Base-by-base conservation (phyloP, 768 basidiomycete species). In the Chiua virens region DNA sequence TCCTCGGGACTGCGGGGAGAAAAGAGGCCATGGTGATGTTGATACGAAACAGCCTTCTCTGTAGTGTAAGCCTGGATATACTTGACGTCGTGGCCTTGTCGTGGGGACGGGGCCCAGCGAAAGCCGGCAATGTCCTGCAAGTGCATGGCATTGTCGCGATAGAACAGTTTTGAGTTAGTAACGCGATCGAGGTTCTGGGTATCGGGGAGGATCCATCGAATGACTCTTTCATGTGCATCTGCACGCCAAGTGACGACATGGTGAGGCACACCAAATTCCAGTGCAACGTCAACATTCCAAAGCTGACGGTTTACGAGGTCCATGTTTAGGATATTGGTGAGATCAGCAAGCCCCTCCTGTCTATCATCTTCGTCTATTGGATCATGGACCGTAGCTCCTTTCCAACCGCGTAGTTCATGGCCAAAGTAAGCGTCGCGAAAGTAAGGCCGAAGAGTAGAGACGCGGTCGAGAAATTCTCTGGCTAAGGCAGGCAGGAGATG, bases 41-140 rank as follows among this genome's bases (percentile, higher is more conserved):
- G 45, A 20, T 57, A 57, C 3, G 43, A 18, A 9, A 51, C 20
- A 0, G 46, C 14, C n/a, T 57, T 57, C 21, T 57, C 53, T 1
- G 56, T 54, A 0, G 42, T 54, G 9, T 57, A 57, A 0, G 53
- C 53, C 11, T 54, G 49, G 6, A 57, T 45, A 9, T 48, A 57
- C 5, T 5, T 8, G 10, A 55, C 45, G 1, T 32, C 3, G 21
- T 47, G 45, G 2, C 27, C 34, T 11, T 35, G 28, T 13, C 13
- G 30, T 28, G 9, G 17, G 9, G 21, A 27, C 15, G 39, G 40
- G 7, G 10, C 30, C 43, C 49, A 45, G 6, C n/a, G 40, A 38
- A 51, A 45, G 3, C 42, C 44, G 14, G 40, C 15, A 8, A 50
- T 1, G 17, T 45, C 42, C 17, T 50, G 30, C 14, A 44, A 14